Evolutionary conservation across 805 yeast species (phyloP), one percentile per base, ranked within the genome.

Genomic region (Nakazawaea peltata): DNA sequence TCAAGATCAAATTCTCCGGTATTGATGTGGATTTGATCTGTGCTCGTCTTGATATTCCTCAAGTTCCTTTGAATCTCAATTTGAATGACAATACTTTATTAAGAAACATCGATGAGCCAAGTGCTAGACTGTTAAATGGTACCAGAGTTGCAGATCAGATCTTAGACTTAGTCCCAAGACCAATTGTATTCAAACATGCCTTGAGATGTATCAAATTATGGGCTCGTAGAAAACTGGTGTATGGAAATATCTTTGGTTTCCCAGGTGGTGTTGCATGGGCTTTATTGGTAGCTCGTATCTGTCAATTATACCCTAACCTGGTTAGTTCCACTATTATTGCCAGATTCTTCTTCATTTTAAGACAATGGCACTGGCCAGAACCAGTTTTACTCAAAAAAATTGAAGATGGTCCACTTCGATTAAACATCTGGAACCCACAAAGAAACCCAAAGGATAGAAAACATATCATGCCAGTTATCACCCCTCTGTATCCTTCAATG

Each of bases 251-350:
- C 30, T 85, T 81, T 69, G 98, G 98, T 0, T 92, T 90, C 59
- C 98, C 97, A 1, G 98, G 98, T 50, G 98, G 98, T 57, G 98
- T 92, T 32, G 98, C 98, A 1, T 92, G 98, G 98, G 98, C 98
- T 1, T 92, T 92, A 97, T 58, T 92, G 27, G 97, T 88, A n/a
- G 98, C 97, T 1, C 70, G 98, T 48, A 86, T 92, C 19, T 92
- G 98, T 57, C 98, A 92, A 56, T 61, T 92, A 33, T 92, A 90
- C 54, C 98, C 98, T 8, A 90, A 90, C 57, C 94, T 97, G 0
- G 94, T 87, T 10, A 80, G 96, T 42, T 85, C 97, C 0, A 86
- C 83, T 2, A 81, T 92, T 34, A 79, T 92, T n/a, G 76, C 81
- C 40, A 83, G 87, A 52, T 92, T 92, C 54, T 92, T 92, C 60